phyloP scores from a whole-genome alignment of 441 rosid genomes.

The Syzygium malaccense region DNA sequence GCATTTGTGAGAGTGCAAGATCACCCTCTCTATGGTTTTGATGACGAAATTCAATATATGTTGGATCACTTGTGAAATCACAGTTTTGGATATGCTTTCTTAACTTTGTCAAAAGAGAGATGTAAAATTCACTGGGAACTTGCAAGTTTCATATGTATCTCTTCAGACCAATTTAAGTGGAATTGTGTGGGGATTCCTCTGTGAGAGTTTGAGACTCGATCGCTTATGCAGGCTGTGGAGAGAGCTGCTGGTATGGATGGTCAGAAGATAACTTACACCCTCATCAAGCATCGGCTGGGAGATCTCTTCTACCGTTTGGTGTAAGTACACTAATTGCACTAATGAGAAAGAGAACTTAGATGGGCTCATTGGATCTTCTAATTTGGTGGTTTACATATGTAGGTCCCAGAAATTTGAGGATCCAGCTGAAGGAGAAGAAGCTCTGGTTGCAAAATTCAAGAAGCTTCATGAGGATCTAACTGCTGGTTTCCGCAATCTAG shows the following conservation, averaged over 20 bases:
- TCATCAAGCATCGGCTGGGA: constrained; percentile 92
- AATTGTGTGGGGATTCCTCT: neutral
- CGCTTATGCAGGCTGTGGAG: constrained; percentile 77
- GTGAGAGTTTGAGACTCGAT: neutral
- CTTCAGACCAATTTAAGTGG: neutral
- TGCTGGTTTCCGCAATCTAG: constrained; percentile 93
- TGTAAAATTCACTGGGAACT: neutral
- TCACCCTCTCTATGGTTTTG: neutral
- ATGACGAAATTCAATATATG: neutral
- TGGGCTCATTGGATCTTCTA: neutral
- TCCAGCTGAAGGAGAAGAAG: constrained; percentile 95
- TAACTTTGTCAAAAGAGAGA: neutral
- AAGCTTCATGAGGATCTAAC: constrained; percentile 90
- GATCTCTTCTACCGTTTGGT: constrained; percentile 97
- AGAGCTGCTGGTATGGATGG: constrained; percentile 99
- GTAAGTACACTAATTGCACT: constrained; percentile 34
- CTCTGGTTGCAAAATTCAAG: constrained; percentile 75
- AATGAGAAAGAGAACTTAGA: neutral
- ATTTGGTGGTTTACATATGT: constrained; percentile 3
- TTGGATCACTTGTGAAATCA: neutral
- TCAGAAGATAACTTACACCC: constrained; percentile 88
- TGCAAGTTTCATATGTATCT: neutral
- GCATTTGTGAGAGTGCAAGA: neutral
- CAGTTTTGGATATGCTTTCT: neutral
- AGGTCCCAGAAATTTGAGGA: constrained; percentile 99